A percentile compares a stretch with the other conserved stretches of the same genome.
These are phyloP conservation scores for Rhipidocladum racemiflorum DNA, from an alignment of 176 grass and related monocot genomes.

Conservation along the genomic window DNA sequence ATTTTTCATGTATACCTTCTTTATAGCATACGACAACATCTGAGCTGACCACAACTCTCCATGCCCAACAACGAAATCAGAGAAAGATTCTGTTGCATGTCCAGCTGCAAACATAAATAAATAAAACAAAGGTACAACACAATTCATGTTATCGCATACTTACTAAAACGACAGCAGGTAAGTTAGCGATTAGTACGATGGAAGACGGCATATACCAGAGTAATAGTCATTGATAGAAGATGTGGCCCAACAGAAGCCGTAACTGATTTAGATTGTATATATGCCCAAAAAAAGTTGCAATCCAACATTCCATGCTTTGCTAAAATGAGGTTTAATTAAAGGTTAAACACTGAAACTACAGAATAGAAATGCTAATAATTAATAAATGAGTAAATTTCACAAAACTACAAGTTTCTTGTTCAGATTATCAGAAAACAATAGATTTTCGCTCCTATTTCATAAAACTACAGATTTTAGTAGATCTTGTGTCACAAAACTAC, in stretches of 20 bases:
- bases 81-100: constrained; percentile 93
- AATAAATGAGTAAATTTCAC: background rate
- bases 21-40: constrained; percentile 85
- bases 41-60: constrained; percentile 97
- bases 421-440: too few species aligned
- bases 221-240: constrained; percentile 4
- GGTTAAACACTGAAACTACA: background rate
- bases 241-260: background rate
- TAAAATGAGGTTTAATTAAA: constrained; percentile 7
- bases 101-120: constrained; percentile 69
- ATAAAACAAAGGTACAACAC: constrained; percentile 18
- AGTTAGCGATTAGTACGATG: constrained; percentile 3
- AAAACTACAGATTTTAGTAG: too few species aligned
- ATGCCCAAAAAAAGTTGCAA: background rate
- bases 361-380: background rate
- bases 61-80: constrained; percentile 96
- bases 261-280: background rate
- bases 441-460: too few species aligned
- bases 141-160: constrained; percentile 1
- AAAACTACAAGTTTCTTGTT: too few species aligned
- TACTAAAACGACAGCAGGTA: background rate
- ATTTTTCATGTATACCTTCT: constrained; percentile 59
- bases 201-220: background rate
- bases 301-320: background rate
- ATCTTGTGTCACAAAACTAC: too few species aligned